These are phyloP conservation scores for Scutellaria baicalensis DNA, from an alignment of 257 asterid genomes.

Conservation along the genomic window DNA sequence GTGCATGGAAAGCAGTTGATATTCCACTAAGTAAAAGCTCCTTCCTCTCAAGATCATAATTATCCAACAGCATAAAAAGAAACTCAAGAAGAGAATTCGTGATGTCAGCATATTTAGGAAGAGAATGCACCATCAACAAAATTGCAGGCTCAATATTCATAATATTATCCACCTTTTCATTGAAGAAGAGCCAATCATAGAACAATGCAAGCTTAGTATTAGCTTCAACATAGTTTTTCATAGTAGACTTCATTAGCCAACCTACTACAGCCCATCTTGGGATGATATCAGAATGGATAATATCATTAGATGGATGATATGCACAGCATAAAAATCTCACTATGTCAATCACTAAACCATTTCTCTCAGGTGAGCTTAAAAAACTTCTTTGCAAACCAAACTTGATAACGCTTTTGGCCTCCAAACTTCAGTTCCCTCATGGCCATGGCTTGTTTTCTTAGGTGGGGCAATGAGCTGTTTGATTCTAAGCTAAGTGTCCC, in stretches of 20 bases:
- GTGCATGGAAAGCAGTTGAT: slow-evolving; percentile 42
- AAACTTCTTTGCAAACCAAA: slow-evolving; percentile 71
- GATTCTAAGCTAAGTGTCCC: slow-evolving; percentile 66
- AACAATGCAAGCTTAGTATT: slow-evolving; percentile 68
- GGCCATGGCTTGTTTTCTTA: slow-evolving; percentile 96
- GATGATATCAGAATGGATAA: slow-evolving; percentile 44
- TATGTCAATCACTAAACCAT: slow-evolving; percentile 44
- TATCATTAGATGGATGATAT: slow-evolving; percentile 62
- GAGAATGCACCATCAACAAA: slow-evolving; percentile 61
- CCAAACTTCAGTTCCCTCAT: slow-evolving; percentile 58
- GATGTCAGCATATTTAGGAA: slow-evolving; percentile 57
- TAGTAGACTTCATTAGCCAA: slow-evolving; percentile 52
- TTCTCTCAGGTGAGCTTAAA: slow-evolving; percentile 44
- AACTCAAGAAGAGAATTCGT: slow-evolving; percentile 74
- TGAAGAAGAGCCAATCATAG: slow-evolving; percentile 80
- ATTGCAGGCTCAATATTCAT: slow-evolving; percentile 76
- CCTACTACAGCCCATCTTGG: slow-evolving; percentile 86
- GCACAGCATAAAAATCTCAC: slow-evolving; percentile 81
- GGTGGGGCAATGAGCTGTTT: slow-evolving; percentile 78
- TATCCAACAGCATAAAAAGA: slow-evolving; percentile 52
- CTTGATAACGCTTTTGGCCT: slow-evolving; percentile 56
- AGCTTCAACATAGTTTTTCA: slow-evolving; percentile 55
- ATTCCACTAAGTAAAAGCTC: slow-evolving; percentile 40
- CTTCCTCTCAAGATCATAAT: slow-evolving; percentile 69
- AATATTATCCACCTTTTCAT: slow-evolving; percentile 53